These are phyloP conservation scores for Myxozyma nipponensis DNA, from an alignment of 805 yeast genomes.

Conservation along the genomic window DNA sequence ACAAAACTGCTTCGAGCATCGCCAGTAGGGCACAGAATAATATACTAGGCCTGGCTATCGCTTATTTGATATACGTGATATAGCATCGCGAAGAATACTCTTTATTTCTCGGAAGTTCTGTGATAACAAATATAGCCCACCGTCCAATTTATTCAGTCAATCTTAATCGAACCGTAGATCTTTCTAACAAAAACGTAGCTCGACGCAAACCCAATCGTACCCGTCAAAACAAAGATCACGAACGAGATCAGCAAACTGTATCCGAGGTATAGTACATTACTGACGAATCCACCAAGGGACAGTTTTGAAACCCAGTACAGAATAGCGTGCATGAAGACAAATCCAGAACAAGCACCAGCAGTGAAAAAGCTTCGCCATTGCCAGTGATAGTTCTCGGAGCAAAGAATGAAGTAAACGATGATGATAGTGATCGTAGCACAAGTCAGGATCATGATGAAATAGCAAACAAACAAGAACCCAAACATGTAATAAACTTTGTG, in stretches of 20 bases:
- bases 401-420: slow-evolving; percentile 76
- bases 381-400: slow-evolving; percentile 93
- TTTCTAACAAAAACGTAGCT: slow-evolving; percentile 68
- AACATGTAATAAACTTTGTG: slow-evolving; percentile 94
- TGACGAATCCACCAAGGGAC: slow-evolving; percentile 69
- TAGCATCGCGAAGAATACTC: not conserved
- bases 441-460: slow-evolving; percentile 74
- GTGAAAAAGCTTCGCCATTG: slow-evolving; percentile 89
- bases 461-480: slow-evolving; percentile 89
- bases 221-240: slow-evolving; percentile 75
- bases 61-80: not conserved
- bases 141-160: slow-evolving; percentile 50
- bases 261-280: slow-evolving; percentile 75
- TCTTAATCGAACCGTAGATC: slow-evolving; percentile 81
- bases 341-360: slow-evolving; percentile 84
- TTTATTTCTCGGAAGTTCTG: not conserved
- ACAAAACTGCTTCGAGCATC: not conserved
- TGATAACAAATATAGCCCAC: not conserved
- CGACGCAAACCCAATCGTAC: slow-evolving; percentile 79
- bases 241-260: slow-evolving; percentile 71
- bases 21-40: too few species aligned
- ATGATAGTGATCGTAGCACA: slow-evolving; percentile 76
- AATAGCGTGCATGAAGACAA: slow-evolving; percentile 79
- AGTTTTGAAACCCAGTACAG: slow-evolving; percentile 46
- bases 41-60: too few species aligned